Evolutionary conservation across 768 basidiomycete species (phyloP), one percentile per base, ranked within the genome.

Genomic region (Royoungia palumana): DNA sequence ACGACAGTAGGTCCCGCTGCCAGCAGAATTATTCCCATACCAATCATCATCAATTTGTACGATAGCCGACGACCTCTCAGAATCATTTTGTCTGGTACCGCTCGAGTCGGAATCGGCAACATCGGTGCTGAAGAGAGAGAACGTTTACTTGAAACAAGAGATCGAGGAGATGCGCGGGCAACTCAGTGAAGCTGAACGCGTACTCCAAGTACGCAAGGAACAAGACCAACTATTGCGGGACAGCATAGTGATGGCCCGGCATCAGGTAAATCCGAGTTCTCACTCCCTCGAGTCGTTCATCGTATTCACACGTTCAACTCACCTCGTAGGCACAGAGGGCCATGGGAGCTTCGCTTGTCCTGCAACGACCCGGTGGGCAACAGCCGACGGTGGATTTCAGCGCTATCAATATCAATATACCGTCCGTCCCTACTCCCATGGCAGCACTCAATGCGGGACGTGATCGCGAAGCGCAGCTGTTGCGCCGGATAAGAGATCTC

Each of bases 191-290:
- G 75, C 84, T 20, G 86, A 91, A 51, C 77, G 76, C 19, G 67
- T 80, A 40, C 64, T 91, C 35, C 83, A 85, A 54, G 57, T 82
- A 50, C 80, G 87, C 49, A 82, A 83, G 62, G 89, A 88, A 50
- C 89, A 91, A 61, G 89, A 90, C 60, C 74, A 80, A 45, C 80
- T 89, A 41, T 67, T 93, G 49, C 82, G 87, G 20, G 89, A 91
- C 55, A 88, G 87, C 54, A 89, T 93, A 72, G 82, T 72, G 69
- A 77, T 80, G 74, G 80, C 79, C 0, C 83, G 68, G 65, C 82
- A 67, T 72, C 85, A 76, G 83, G 91, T 78, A 73, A 69, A 32
- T 41, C 51, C 44, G 22, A n/a, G 5, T 12, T 36, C 35, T 43
- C 35, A 30, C 20, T 13, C 43, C 20, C 11, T 43, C 41, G 10